Evolutionary conservation across 768 basidiomycete genomes (phyloP).

Genomic region (Dioszegia crocea): DNA sequence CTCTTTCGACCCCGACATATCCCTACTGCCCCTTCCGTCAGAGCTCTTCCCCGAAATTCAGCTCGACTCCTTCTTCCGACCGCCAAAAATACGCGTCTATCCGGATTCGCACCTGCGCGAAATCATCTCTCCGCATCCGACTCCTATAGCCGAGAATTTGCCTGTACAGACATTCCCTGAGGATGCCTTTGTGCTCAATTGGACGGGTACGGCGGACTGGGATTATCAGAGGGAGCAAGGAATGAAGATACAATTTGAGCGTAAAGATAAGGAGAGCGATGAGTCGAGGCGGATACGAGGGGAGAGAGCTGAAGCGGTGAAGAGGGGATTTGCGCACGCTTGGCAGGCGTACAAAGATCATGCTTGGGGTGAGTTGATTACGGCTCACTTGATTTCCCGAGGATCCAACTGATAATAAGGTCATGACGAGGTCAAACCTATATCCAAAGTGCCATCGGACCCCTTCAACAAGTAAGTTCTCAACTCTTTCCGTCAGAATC

Average conservation of each 20-base stretch:
- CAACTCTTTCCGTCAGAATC: neutral
- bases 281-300: conserved; percentile 20
- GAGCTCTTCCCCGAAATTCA: conserved; percentile 28
- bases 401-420: conserved; percentile 21
- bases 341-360: conserved; percentile 49
- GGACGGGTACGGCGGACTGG: conserved; percentile 26
- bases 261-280: conserved; percentile 23
- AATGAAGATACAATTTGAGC: conserved; percentile 30
- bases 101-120: conserved; percentile 21
- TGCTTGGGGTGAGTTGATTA: conserved; percentile 46
- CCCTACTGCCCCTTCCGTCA: conserved; percentile 14
- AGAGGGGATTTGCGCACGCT: conserved; percentile 42
- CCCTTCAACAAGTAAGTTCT: conserved; percentile 45
- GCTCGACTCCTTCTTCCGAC: conserved; percentile 3
- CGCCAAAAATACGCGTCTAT: conserved; percentile 13
- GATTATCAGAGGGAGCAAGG: conserved; percentile 16
- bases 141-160: neutral
- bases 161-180: neutral
- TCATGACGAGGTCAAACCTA: conserved; percentile 46
- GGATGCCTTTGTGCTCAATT: conserved; percentile 16
- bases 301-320: conserved; percentile 46
- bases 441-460: conserved; percentile 33
- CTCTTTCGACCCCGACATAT: conserved; percentile 30
- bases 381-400: neutral
- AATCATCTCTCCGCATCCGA: conserved; percentile 23